Conservation (phyloP, 2,329 filamentous ascomycete genomes). For the Pyrenochaeta sp. region DNA sequence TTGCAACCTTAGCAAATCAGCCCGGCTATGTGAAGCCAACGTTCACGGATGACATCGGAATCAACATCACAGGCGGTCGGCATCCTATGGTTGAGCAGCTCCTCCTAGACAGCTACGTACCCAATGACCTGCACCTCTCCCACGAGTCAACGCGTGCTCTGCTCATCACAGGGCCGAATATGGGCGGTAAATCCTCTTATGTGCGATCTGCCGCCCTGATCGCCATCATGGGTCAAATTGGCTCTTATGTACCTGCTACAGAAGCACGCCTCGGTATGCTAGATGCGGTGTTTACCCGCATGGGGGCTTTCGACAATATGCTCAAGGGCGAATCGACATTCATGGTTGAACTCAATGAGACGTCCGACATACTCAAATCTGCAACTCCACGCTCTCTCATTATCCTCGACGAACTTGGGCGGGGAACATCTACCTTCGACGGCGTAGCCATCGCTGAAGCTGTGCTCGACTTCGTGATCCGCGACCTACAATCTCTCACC, state of each 20-base stretch:
- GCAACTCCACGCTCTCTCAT: conserved; percentile 86
- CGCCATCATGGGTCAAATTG: conserved; percentile 91
- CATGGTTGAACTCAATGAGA: conserved; percentile 97
- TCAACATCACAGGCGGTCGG: conserved; percentile 77
- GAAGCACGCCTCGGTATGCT: conserved; percentile 79
- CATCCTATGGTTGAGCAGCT: conserved; percentile 97
- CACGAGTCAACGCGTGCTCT: conserved; percentile 69
- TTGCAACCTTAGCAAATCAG: conserved; percentile 82
- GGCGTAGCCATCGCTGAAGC: conserved; percentile 95
- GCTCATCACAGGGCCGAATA: conserved; percentile 95
- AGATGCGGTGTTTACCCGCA: conserved; percentile 93
- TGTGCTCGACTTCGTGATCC: conserved; percentile 84
- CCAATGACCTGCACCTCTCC: conserved; percentile 82
- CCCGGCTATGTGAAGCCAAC: conserved; percentile 88
- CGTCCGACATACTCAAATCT: conserved; percentile 86
- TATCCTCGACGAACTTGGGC: conserved; percentile 92
- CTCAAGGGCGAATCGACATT: conserved; percentile 95
- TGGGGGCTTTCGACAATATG: conserved; percentile 96
- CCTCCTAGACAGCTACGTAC: conserved; percentile 85
- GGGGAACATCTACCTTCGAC: conserved; percentile 94
- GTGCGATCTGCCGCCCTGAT: conserved; percentile 92
- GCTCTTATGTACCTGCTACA: conserved; percentile 88
- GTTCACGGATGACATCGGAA: conserved; percentile 69
- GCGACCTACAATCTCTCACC: conserved; percentile 77
- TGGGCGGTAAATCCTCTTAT: conserved; percentile 99